A percentile compares a stretch with the other conserved stretches of the same genome.
Evolutionary conservation across 768 basidiomycete species (phyloP).

Genomic region (Ramaria sp.): DNA sequence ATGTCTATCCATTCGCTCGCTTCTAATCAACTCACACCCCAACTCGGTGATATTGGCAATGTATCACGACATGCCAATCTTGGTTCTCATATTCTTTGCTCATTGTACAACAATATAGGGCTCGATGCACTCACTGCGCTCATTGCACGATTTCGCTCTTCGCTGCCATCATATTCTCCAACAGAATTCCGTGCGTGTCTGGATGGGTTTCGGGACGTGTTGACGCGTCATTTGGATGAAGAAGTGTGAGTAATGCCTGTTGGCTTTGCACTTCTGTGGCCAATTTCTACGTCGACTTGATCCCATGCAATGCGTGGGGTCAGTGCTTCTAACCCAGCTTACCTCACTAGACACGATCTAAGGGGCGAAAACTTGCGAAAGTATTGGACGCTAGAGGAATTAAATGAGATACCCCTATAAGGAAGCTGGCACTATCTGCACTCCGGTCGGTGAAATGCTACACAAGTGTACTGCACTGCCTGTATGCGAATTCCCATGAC

Average conservation of each 20-base stretch:
- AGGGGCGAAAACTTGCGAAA: conserved; percentile 41
- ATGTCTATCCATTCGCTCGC: background rate
- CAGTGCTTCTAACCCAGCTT: background rate
- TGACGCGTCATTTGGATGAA: conserved; percentile 26
- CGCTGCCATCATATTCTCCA: conserved; percentile 39
- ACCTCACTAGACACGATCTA: conserved; percentile 36
- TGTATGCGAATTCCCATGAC: too few relatives aligned
- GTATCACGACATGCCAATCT: too few relatives aligned
- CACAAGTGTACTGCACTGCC: too few relatives aligned
- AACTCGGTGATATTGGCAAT: background rate
- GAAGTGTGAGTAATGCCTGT: conserved; percentile 25
- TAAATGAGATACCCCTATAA: conserved; percentile 17
- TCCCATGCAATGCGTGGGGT: background rate
- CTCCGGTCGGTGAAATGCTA: too few relatives aligned
- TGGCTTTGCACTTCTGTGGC: conserved; percentile 2
- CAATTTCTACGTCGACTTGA: background rate
- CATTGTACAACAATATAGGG: conserved; percentile 21
- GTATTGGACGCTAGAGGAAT: conserved; percentile 39
- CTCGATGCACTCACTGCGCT: conserved; percentile 32
- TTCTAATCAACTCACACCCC: background rate
- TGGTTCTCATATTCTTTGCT: background rate
- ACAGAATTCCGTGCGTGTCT: conserved; percentile 38
- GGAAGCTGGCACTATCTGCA: too few relatives aligned
- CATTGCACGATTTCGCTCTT: conserved; percentile 30
- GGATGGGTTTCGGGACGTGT: conserved; percentile 28